Evolutionary conservation across 208 protist genomes (phyloP), one percentile per base, ranked within the genome.

Genomic region (Angomonas ambiguus): DNA sequence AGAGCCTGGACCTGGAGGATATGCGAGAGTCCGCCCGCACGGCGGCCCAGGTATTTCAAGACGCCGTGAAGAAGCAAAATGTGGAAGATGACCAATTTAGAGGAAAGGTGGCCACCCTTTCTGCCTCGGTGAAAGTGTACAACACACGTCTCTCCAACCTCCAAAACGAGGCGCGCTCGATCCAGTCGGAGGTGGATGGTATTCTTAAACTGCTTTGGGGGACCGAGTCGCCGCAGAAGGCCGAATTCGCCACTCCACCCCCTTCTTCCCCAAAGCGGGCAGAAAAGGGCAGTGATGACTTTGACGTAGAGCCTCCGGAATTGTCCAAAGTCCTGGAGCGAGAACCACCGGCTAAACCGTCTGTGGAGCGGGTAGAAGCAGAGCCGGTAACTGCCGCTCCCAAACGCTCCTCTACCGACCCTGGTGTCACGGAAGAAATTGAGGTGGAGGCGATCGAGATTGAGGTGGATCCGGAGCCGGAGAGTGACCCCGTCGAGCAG

Each of bases 91-190:
- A 71, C 28, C 55, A 85, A 45, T 89, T 93, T 65, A 92, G 84
- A 53, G 85, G 82, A 2, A 93, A 94, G 51, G 72, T 77, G 35
- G 69, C 73, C 0, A 92, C 91, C 0, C 77, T 96, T 2, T 72
- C 76, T 6, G 83, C 88, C 2, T 94, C 88, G 25, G 60, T 96
- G 4, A 96, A 96, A 76, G 83, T 85, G 22, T 96, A 96, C 79
- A 87, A 87, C 59, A 83, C 79, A 20, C 80, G 88, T 1, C 72
- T 96, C 2, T 57, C 79, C 5, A 94, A 94, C 55, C 69, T 96
- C 28, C 88, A 96, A 62, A 92, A 87, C 57, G 88, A 96, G 62
- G 79, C 85, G 1, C 84, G 85, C 25, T 85, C 87, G 0, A 87
- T 96, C 58, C 88, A 94, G 55, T 60, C 77, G 1, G 87, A 93